Conservation (phyloP, 2,329 filamentous ascomycete genomes). For the Seiridium cupressi region DNA sequence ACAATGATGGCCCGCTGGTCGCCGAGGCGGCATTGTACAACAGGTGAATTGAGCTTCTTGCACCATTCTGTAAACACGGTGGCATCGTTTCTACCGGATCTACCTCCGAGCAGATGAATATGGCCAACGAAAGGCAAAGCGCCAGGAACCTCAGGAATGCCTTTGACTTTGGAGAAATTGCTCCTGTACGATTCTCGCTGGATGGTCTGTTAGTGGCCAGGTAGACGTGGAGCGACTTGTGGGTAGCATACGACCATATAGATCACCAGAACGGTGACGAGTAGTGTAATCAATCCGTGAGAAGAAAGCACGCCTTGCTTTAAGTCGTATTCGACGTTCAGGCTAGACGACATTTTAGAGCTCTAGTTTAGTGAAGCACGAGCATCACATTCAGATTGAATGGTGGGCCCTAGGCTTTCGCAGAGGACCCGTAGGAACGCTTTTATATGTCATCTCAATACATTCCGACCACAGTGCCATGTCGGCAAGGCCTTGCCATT, state of each 20-base stretch:
- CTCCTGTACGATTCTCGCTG: conserved; percentile 4
- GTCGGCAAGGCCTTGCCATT: no score
- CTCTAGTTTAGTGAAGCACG: not conserved
- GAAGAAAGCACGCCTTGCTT: not conserved
- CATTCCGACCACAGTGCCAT: no score
- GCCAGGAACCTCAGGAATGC: conserved; percentile 13
- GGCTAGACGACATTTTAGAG: not conserved
- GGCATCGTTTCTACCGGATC: conserved; percentile 16
- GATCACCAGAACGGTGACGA: not conserved
- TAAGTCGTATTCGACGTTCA: not conserved
- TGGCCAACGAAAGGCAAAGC: conserved; percentile 18
- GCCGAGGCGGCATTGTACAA: conserved; percentile 18
- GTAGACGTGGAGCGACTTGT: not conserved
- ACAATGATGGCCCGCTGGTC: conserved; percentile 18
- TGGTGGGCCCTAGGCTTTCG: no score
- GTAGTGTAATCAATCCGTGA: not conserved
- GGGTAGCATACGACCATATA: not conserved
- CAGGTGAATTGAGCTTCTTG: conserved; percentile 7
- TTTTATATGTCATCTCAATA: no score
- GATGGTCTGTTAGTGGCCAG: not conserved
- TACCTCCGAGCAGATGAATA: conserved; percentile 15
- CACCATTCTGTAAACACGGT: conserved; percentile 18
- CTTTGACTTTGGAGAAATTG: conserved; percentile 11
- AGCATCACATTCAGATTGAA: not conserved
- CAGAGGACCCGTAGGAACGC: no score